phyloP scores from a whole-genome alignment of 2,329 filamentous ascomycete genomes.

The Cadophora sp. region DNA sequence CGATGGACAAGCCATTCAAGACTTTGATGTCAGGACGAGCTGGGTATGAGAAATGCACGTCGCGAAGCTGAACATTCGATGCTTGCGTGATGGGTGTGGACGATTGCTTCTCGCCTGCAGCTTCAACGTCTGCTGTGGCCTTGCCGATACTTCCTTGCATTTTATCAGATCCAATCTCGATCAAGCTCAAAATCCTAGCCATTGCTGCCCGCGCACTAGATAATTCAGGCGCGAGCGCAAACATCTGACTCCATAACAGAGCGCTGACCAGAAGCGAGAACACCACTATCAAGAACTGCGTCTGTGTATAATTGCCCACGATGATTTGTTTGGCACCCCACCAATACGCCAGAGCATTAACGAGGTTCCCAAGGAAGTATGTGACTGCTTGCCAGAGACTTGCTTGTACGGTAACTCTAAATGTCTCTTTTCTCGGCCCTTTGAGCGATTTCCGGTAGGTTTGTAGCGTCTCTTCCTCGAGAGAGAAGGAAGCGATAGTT shows the following conservation, averaged over 20 bases:
- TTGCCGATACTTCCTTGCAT: constrained; percentile 29
- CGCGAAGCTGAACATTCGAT: constrained; percentile 56
- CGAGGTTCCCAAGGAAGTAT: constrained; percentile 66
- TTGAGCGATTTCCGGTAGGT: constrained; percentile 61
- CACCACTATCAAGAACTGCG: constrained; percentile 77
- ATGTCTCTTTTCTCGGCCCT: constrained; percentile 60
- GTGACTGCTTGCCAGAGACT: constrained; percentile 63
- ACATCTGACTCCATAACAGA: constrained; percentile 76
- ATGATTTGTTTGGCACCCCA: constrained; percentile 78
- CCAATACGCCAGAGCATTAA: constrained; percentile 80
- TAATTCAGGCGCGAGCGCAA: constrained; percentile 75
- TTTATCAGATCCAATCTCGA: constrained; percentile 50
- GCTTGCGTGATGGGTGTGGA: constrained; percentile 15
- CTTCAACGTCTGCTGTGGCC: constrained; percentile 49
- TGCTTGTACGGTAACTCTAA: constrained; percentile 47
- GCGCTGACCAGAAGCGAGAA: constrained; percentile 75
- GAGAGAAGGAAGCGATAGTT: constrained; percentile 63
- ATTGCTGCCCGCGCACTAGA: constrained; percentile 68
- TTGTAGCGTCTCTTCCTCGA: constrained; percentile 59
- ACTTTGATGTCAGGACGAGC: constrained; percentile 64
- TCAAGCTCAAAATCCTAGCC: constrained; percentile 60
- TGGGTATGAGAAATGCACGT: constrained; percentile 71
- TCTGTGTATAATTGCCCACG: constrained; percentile 65
- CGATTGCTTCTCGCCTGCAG: constrained; percentile 41
- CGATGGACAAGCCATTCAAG: constrained; percentile 61